Evolutionary conservation across 257 asterid species (phyloP), one percentile per base, ranked within the genome.

Genomic region (Plantago elongata): DNA sequence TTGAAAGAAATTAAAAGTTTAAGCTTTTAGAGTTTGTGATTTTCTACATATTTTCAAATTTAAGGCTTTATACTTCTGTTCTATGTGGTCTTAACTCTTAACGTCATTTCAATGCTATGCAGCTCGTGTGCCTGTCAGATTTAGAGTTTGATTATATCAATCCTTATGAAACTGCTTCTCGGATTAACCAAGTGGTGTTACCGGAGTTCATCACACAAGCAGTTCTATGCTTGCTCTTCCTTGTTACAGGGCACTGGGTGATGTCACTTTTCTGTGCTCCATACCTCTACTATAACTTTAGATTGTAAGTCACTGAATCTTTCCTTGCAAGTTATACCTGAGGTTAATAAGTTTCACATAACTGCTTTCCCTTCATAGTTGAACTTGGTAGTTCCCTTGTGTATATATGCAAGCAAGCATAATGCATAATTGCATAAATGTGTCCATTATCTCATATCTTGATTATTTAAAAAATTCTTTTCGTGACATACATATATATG

Each of bases 121-220:
- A 88, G 95, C 87, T 88, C 30, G 74, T 82, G 69, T 74, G 85
- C 71, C 81, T 88, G 73, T 81, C 87, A 43, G 96, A 88, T 77
- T 78, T 88, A 57, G 96, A 88, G 73, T 77, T 78, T 44, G 96
- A 88, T 75, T 83, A 85, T 62, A 81, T 83, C 81, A 88, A 88
- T 66, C 93, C 95, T 9, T 88, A 83, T 14, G 95, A 88, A 54
- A 74, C 96, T 60, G 86, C 95, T 17, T 67, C 81, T 57, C 82
- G 90, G 66, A 74, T 88, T 70, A 88, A 88, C 71, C 49, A n/a
- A 45, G 77, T 82, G 68, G 67, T 88, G 63, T 58, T 88, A 56
- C 95, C 93, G 0, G 96, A 88, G 75, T 85, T 75, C 75, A 78
- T 85, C 68, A 74, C 80, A 2, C 95, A 88, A 75, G 96, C 83